Base-by-base conservation (phyloP, 116 monocot species). In the Cymodocea nodosa region DNA sequence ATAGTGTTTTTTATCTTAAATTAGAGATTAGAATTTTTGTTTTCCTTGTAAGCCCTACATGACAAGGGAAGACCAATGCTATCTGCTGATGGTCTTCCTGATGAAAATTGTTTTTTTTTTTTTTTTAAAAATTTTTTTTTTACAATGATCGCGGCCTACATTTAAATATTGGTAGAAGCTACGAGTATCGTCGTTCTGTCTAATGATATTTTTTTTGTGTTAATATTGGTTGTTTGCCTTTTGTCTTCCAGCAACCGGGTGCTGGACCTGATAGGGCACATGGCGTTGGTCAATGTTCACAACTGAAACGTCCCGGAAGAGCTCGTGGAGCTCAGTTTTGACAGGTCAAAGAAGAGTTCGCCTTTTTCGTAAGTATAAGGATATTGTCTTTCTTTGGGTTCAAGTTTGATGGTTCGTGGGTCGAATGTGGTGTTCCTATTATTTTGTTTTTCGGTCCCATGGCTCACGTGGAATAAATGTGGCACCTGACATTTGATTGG, bases 211-310 rank as follows among this genome's bases (percentile, higher is more conserved):
- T 30, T 30, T 30, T 30, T 30, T 25, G 23, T 22, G 24, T 18
- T 23, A 23, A 0, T 23, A 23, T 30, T 17, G 15, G 13, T 56
- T 56, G 30, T 30, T 30, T 3, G 30, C n/a, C 37, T 17, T 51
- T 7, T 5, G 52, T 71, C 53, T 48, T 40, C 44, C 71, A 71
- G 63, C 62, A 71, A 71, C 63, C 71, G 71, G 14, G 71, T 71
- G 36, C 53, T 71, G 63, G 71, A 71, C 34, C 39, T 71, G 37
- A 71, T 71, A 5, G 63, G 24, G 36, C 63, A 71, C 63, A 71
- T 71, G 71, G 71, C 71, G 19, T 60, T 70, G 59, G 70, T 70
- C 56, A 61, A 61, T 60, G 60, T 60, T 51, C 59, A 30, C 20
- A 50, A 61, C 35, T 70, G 60, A 60, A 37, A 17, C 11, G n/a